A percentile compares a stretch with the other conserved stretches of the same genome.
phyloP scores from a whole-genome alignment of 2,329 filamentous ascomycete species.

The Zymoseptoria crescenta region DNA sequence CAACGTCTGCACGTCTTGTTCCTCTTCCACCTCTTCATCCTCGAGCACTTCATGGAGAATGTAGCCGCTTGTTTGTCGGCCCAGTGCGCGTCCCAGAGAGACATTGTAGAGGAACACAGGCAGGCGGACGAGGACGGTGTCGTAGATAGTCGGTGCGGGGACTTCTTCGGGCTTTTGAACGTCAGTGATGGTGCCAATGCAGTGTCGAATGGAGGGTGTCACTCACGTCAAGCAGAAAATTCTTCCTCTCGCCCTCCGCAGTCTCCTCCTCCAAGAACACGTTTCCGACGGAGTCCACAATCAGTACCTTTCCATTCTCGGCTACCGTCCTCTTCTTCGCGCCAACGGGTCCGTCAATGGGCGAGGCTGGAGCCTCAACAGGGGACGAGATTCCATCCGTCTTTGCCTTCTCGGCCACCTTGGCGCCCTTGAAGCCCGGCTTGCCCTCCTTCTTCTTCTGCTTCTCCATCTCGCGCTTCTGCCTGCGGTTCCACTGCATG shows the following conservation, averaged over 20 bases:
- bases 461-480: conserved; percentile 82
- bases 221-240: conserved; percentile 83
- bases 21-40: conserved; percentile 29
- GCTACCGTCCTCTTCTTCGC: conserved; percentile 81
- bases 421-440: conserved; percentile 35
- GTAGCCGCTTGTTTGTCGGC: conserved; percentile 30
- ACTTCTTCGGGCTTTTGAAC: conserved; percentile 65
- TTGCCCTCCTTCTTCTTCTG: conserved; percentile 63
- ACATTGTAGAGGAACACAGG: conserved; percentile 64
- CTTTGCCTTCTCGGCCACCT: conserved; percentile 49
- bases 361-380: conserved; percentile 39
- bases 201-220: not conserved
- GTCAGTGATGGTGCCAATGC: not conserved
- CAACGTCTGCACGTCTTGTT: conserved; percentile 32
- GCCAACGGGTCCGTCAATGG: conserved; percentile 55
- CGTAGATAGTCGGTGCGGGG: conserved; percentile 62
- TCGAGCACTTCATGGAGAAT: conserved; percentile 16
- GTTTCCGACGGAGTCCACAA: conserved; percentile 85
- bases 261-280: conserved; percentile 92
- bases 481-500: conserved; percentile 66
- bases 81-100: conserved; percentile 37
- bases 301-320: conserved; percentile 88
- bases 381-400: conserved; percentile 47
- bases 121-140: conserved; percentile 75
- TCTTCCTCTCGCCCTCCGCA: conserved; percentile 72